Conservation (phyloP, 306 rosid species). For the Gynostemma pentaphyllum region DNA sequence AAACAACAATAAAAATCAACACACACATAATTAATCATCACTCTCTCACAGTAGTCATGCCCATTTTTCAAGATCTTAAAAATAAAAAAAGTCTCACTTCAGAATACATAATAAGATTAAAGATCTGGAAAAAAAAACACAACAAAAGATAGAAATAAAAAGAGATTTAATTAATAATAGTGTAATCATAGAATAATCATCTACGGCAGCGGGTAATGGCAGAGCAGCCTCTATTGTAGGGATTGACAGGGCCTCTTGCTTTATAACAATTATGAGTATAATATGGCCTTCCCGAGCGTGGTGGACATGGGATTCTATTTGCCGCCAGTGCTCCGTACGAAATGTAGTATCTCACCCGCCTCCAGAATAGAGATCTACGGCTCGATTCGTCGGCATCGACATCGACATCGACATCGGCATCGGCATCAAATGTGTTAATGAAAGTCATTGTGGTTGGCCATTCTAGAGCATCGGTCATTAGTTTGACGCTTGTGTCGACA, state of each 20-base stretch:
- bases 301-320: conserved; percentile 82
- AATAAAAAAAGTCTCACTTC: too few relatives aligned
- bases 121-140: too few relatives aligned
- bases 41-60: too few relatives aligned
- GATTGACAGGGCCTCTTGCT: conserved; percentile 75
- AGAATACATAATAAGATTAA: too few relatives aligned
- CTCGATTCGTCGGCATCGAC: conserved; percentile 21
- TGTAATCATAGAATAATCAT: conserved; percentile 19
- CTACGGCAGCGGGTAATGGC: conserved; percentile 69
- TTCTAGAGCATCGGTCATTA: conserved; percentile 46
- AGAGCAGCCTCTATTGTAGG: conserved; percentile 65
- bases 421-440: conserved; percentile 20
- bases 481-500: conserved; percentile 36
- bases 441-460: conserved; percentile 47
- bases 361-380: conserved; percentile 80
- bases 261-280: conserved; percentile 71
- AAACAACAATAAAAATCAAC: too few relatives aligned
- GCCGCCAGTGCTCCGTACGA: conserved; percentile 92
- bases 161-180: too few relatives aligned
- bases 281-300: conserved; percentile 91
- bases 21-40: too few relatives aligned
- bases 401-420: conserved; percentile 15
- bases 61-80: too few relatives aligned
- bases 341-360: conserved; percentile 47
- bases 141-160: too few relatives aligned